Base-by-base conservation (phyloP, 805 yeast genomes). In the Sugiyamaella mastotermitis region DNA sequence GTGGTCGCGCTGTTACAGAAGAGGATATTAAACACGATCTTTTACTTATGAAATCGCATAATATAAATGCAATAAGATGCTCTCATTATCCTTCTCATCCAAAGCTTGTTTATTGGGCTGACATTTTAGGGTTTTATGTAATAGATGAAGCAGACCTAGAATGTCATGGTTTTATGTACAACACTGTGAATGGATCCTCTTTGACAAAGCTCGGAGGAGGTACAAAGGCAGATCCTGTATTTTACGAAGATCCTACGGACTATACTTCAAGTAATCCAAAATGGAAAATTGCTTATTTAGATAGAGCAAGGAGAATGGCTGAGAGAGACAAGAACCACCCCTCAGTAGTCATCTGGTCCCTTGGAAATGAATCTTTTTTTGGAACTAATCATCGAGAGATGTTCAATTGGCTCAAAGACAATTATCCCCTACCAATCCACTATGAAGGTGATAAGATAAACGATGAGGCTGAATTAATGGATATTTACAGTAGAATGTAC, bases 61-160 rank as follows among this genome's bases (percentile, higher is more conserved):
- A 62, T 35, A 51, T 61, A 33, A 62, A 62, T 45, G 63, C 66
- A 1, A 52, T 62, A 16, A 47, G 66, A 27, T 55, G 64, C 22
- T 58, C 65, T 2, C 68, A 62, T 47, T 61, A 62, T 30, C 66
- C 68, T 6, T 52, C 58, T 23, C 61, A 59, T 42, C 66, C 68
- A 5, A 43, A 45, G 16, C 48, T 61, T 25, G 49, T 58, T 30
- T 53, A 51, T 24, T 43, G 61, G 42, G 56, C 64, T 19, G 61
- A 60, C 37, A 40, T 48, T 20, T 45, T 52, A 3, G 66, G 66
- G 2, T 49, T 62, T 19, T 62, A 61, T 56, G 62, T 62, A 7
- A 50, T 62, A 21, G 62, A 61, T 36, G 66, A 62, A 42, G 58
- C 66, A 1, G 66, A 62, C 40, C 46, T 62, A 16, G 67, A 62